A percentile compares a stretch with the other conserved stretches of the same genome.
phyloP scores from a whole-genome alignment of 768 basidiomycete genomes.

The Suillus hirtellus region DNA sequence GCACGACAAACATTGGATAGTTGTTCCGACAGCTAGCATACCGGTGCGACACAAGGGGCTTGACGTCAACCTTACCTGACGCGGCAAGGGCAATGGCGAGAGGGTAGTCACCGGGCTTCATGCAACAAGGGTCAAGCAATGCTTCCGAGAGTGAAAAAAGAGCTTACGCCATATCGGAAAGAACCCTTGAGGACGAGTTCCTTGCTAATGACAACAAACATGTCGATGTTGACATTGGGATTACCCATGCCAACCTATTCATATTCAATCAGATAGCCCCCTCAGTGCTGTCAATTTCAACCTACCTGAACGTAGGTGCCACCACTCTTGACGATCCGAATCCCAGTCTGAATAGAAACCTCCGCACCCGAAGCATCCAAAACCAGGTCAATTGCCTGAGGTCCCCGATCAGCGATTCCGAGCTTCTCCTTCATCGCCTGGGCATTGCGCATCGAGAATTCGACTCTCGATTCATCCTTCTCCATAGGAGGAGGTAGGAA shows the following conservation, averaged over 20 bases:
- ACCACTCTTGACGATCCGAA: constrained; percentile 73
- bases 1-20: constrained; percentile 1
- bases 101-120: constrained; percentile 80
- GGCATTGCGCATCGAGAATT: constrained; percentile 75
- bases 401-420: constrained; percentile 70
- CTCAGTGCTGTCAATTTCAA: constrained; percentile 3
- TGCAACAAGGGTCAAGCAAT: constrained; percentile 5
- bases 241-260: constrained; percentile 84
- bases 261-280: background rate
- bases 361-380: constrained; percentile 94
- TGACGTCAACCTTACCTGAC: constrained; percentile 81
- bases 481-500: constrained; percentile 62
- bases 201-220: constrained; percentile 69
- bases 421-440: constrained; percentile 63
- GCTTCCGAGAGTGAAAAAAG: background rate
- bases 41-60: constrained; percentile 88
- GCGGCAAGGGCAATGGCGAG: constrained; percentile 84
- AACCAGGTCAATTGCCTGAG: constrained; percentile 76
- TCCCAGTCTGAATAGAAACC: constrained; percentile 84
- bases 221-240: constrained; percentile 72
- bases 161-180: constrained; percentile 82
- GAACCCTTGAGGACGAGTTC: constrained; percentile 84
- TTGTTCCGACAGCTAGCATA: constrained; percentile 32
- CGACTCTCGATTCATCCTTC: constrained; percentile 64
- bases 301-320: constrained; percentile 71